These are phyloP conservation scores for Heterobasidion irregulare DNA, from an alignment of 1,284 basidiomycete species.

Conservation along the genomic window DNA sequence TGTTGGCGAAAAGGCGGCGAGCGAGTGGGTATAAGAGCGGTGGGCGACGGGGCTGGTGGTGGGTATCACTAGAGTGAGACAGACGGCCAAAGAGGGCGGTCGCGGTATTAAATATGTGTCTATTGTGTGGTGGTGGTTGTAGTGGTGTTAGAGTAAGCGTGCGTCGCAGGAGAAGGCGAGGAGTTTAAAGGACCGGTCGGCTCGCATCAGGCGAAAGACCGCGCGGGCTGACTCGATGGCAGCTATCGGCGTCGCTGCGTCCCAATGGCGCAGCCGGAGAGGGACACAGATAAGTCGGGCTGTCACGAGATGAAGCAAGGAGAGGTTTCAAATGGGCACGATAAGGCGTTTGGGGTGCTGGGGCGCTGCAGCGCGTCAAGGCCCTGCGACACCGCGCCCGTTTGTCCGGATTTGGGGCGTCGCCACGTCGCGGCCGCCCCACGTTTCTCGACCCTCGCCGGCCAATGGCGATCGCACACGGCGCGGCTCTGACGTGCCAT, in stretches of 20 bases:
- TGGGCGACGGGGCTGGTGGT: neutral
- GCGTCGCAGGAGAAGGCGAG: too few species aligned
- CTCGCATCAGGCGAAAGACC: neutral
- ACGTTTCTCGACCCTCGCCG: neutral
- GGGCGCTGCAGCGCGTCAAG: neutral
- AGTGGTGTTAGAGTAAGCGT: too few species aligned
- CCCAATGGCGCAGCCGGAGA: neutral
- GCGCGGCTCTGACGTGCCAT: neutral
- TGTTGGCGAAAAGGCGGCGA: neutral
- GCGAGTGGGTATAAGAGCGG: neutral
- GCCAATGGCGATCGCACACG: neutral
- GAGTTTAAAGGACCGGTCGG: too few species aligned
- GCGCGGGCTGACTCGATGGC: neutral
- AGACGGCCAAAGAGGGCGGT: too few species aligned
- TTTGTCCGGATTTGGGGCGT: neutral
- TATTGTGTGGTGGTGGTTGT: too few species aligned
- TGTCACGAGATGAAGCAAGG: neutral
- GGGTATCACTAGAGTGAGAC: too few species aligned
- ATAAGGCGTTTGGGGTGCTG: neutral
- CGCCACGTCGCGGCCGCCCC: neutral
- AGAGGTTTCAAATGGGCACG: neutral
- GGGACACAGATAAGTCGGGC: neutral
- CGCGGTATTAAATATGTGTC: too few species aligned
- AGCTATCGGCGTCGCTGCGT: neutral
- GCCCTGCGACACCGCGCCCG: neutral